Evolutionary conservation across 352 stramenopile species (phyloP).

Genomic region (Phytophthora capsici): DNA sequence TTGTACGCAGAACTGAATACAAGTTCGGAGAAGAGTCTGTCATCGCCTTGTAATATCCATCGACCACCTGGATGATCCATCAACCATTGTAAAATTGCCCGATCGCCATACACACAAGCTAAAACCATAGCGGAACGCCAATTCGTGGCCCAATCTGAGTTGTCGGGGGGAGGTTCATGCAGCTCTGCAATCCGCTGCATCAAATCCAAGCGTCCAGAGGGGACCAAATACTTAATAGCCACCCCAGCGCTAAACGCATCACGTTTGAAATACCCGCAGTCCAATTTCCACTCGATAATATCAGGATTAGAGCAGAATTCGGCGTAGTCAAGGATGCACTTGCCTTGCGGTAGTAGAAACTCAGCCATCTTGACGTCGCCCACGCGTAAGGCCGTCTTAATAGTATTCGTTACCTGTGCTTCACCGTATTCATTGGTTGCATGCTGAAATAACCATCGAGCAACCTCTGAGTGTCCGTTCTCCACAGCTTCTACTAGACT

Average conservation of each 20-base stretch:
- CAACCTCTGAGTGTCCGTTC: slow-evolving; percentile 15
- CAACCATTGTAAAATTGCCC: slow-evolving; percentile 20
- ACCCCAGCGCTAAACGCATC: slow-evolving; percentile 14
- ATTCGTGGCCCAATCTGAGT: slow-evolving; percentile 6
- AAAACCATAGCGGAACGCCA: slow-evolving; percentile 26
- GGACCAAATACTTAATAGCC: slow-evolving; percentile 19
- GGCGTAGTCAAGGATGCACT: slow-evolving; percentile 20
- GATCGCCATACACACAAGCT: slow-evolving; percentile 14
- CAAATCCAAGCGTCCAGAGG: slow-evolving; percentile 17
- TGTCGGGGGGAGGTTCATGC: slow-evolving; percentile 8
- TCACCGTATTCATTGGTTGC: background rate
- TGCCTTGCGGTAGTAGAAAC: slow-evolving; percentile 21
- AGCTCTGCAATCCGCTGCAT: slow-evolving; percentile 20
- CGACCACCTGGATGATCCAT: slow-evolving; percentile 24
- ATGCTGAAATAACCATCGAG: slow-evolving; percentile 8
- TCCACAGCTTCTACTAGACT: slow-evolving; percentile 16
- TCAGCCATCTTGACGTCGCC: slow-evolving; percentile 4
- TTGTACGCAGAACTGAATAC: slow-evolving; percentile 16
- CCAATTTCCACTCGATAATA: slow-evolving; percentile 23
- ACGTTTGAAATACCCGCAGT: slow-evolving; percentile 13
- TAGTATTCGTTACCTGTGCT: slow-evolving; percentile 6
- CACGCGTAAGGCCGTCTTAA: slow-evolving; percentile 11
- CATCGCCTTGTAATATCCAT: slow-evolving; percentile 14
- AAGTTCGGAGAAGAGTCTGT: slow-evolving; percentile 17
- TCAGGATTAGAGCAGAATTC: slow-evolving; percentile 18